Percentiles rank a stretch among this genome's conserved stretches.
These are phyloP conservation scores for Vigna hirtella DNA, from an alignment of 306 rosid genomes.

Conservation along the genomic window DNA sequence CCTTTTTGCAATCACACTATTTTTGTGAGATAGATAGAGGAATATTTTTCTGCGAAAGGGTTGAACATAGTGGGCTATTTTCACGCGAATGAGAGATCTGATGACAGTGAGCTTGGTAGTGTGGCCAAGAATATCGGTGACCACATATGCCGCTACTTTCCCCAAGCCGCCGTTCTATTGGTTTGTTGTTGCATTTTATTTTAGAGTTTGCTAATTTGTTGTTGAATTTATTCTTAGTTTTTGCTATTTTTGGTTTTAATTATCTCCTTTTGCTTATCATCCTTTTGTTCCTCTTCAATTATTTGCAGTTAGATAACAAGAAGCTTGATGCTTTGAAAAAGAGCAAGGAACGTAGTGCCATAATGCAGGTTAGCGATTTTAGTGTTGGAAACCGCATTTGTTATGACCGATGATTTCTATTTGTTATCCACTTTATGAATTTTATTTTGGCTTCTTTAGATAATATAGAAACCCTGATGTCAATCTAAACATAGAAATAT, in stretches of 20 bases:
- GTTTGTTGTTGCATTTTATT: slow-evolving; percentile 47
- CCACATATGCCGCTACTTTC: slow-evolving; percentile 83
- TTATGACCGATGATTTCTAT: background rate
- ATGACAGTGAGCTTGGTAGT: slow-evolving; percentile 77
- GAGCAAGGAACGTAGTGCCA: slow-evolving; percentile 71
- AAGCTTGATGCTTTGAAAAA: slow-evolving; percentile 79
- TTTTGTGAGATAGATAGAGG: slow-evolving; percentile 72
- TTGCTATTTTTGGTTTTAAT: slow-evolving; percentile 15
- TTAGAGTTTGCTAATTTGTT: too few species aligned
- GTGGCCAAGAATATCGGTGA: slow-evolving; percentile 89
- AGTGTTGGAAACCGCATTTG: slow-evolving; percentile 15
- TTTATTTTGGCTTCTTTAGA: slow-evolving; percentile 21
- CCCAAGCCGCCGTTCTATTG: slow-evolving; percentile 89
- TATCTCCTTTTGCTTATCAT: background rate
- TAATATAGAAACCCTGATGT: slow-evolving; percentile 9
- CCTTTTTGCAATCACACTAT: slow-evolving; percentile 5
- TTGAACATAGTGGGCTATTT: slow-evolving; percentile 82
- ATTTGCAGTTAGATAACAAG: slow-evolving; percentile 79
- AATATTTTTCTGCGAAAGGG: slow-evolving; percentile 75
- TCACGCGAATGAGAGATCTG: slow-evolving; percentile 96
- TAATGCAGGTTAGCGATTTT: slow-evolving; percentile 72
- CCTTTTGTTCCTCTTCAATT: slow-evolving; percentile 4
- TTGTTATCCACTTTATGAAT: background rate
- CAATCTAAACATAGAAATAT: slow-evolving; percentile 12
- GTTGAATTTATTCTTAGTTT: background rate